phyloP scores from a whole-genome alignment of 2,329 filamentous ascomycete genomes.

The Aspergillus oerlinghausenensis region DNA sequence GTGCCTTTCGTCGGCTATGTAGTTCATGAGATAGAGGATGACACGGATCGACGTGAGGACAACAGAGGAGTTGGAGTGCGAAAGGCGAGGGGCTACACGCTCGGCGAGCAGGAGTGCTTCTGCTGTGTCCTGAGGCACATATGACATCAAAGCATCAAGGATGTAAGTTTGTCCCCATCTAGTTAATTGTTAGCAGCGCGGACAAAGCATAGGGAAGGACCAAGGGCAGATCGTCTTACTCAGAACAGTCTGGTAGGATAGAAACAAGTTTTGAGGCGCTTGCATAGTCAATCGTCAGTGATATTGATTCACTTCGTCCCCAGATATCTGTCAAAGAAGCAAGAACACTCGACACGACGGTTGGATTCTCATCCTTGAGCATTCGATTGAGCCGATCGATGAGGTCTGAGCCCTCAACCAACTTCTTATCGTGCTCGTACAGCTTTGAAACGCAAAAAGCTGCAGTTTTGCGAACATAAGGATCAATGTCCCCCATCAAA shows the following conservation, averaged over 20 bases:
- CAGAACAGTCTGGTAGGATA: conserved; percentile 92
- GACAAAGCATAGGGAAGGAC: not conserved
- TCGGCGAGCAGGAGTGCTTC: conserved; percentile 89
- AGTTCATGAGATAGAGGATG: conserved; percentile 97
- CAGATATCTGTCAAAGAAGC: conserved; percentile 95
- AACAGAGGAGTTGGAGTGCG: conserved; percentile 94
- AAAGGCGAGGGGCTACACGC: conserved; percentile 88
- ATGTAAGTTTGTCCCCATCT: conserved; percentile 99
- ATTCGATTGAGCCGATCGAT: conserved; percentile 88
- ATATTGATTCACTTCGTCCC: conserved; percentile 96
- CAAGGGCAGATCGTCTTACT: conserved; percentile 55
- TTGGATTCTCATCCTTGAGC: conserved; percentile 92
- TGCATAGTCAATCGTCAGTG: conserved; percentile 93
- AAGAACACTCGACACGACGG: conserved; percentile 89
- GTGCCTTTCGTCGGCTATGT: conserved; percentile 87
- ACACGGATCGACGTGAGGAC: conserved; percentile 95
- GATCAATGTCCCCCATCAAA: conserved; percentile 79
- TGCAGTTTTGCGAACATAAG: conserved; percentile 95
- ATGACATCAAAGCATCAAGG: conserved; percentile 94
- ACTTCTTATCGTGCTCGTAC: conserved; percentile 88
- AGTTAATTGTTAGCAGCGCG: conserved; percentile 11
- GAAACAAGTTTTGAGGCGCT: conserved; percentile 98
- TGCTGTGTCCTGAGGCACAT: conserved; percentile 83
- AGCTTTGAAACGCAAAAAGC: conserved; percentile 95
- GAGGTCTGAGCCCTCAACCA: conserved; percentile 85